These are phyloP conservation scores for Boletus sp. DNA, from an alignment of 768 basidiomycete species.

Conservation along the genomic window DNA sequence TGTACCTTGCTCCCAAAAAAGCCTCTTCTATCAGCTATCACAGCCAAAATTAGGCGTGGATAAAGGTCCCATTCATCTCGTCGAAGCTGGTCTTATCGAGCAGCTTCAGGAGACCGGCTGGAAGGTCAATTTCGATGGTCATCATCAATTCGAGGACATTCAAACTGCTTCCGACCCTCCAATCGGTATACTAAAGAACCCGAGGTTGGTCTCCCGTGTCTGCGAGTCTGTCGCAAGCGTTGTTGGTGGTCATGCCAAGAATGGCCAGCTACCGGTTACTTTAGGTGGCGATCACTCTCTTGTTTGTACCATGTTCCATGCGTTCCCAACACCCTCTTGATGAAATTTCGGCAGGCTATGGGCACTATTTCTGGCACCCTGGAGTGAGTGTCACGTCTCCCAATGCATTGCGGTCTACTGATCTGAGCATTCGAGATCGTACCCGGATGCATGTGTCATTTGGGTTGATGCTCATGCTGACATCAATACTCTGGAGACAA, in stretches of 20 bases:
- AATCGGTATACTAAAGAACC: constrained; percentile 88
- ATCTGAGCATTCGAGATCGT: constrained; percentile 41
- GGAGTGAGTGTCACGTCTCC: constrained; percentile 43
- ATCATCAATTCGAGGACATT: constrained; percentile 84
- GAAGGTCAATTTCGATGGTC: constrained; percentile 86
- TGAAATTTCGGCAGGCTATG: constrained; percentile 54
- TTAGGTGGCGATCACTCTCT: constrained; percentile 96
- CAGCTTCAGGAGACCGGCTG: constrained; percentile 81
- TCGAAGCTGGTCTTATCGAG: constrained; percentile 77
- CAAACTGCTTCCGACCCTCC: constrained; percentile 52
- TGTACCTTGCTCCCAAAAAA: constrained; percentile 4
- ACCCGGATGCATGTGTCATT: constrained; percentile 81
- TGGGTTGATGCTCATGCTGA: constrained; percentile 99
- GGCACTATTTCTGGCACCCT: constrained; percentile 92
- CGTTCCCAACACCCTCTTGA: constrained; percentile 5
- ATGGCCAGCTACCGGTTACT: constrained; percentile 82
- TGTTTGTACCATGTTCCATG: constrained; percentile 40
- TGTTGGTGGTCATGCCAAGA: constrained; percentile 71
- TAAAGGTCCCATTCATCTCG: constrained; percentile 82
- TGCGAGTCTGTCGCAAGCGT: constrained; percentile 72
- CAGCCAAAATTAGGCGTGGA: constrained; percentile 82
- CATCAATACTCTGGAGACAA: constrained; percentile 86
- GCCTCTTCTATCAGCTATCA: constrained; percentile 9
- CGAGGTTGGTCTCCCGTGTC: constrained; percentile 80
- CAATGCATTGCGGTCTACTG: not conserved